A percentile compares a stretch with the other conserved stretches of the same genome.
These are phyloP conservation scores for Neofusicoccum umdonicola DNA, from an alignment of 2,329 filamentous ascomycete species.

Conservation along the genomic window DNA sequence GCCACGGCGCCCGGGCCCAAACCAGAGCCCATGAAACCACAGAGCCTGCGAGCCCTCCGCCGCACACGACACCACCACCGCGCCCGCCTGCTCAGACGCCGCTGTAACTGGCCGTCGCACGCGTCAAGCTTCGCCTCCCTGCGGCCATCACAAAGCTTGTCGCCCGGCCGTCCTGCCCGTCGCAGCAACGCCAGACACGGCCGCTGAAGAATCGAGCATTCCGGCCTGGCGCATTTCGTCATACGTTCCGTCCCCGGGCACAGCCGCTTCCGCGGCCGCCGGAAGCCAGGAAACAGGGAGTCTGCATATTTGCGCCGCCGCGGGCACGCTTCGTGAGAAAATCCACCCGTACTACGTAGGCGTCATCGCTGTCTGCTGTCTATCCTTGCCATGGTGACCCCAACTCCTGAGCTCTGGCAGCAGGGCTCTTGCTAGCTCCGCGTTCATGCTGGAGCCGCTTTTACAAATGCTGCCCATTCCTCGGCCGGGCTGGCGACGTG, in stretches of 20 bases:
- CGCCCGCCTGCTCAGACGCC: background rate
- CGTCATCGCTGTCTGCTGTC: background rate
- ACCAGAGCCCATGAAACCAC: background rate
- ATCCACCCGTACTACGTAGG: background rate
- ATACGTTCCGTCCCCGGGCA: background rate
- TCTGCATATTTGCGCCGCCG: background rate
- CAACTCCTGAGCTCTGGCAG: too few relatives aligned
- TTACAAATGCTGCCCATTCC: background rate
- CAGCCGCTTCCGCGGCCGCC: slow-evolving; percentile 2
- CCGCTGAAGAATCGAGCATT: slow-evolving; percentile 6
- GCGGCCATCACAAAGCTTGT: slow-evolving; percentile 13
- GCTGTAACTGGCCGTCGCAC: background rate
- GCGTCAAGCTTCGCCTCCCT: slow-evolving; percentile 10
- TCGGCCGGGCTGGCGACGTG: background rate
- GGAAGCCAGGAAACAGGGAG: slow-evolving; percentile 6
- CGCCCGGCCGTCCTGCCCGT: background rate
- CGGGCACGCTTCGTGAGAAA: background rate
- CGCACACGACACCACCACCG: background rate
- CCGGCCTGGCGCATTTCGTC: slow-evolving; percentile 4
- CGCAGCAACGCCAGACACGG: background rate
- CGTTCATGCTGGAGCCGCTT: background rate
- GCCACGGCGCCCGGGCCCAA: background rate
- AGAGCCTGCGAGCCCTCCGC: background rate
- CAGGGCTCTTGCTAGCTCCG: background rate
- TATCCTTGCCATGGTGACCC: background rate